These are phyloP conservation scores for Leishmania braziliensis DNA, from an alignment of 208 protist genomes.

Conservation along the genomic window DNA sequence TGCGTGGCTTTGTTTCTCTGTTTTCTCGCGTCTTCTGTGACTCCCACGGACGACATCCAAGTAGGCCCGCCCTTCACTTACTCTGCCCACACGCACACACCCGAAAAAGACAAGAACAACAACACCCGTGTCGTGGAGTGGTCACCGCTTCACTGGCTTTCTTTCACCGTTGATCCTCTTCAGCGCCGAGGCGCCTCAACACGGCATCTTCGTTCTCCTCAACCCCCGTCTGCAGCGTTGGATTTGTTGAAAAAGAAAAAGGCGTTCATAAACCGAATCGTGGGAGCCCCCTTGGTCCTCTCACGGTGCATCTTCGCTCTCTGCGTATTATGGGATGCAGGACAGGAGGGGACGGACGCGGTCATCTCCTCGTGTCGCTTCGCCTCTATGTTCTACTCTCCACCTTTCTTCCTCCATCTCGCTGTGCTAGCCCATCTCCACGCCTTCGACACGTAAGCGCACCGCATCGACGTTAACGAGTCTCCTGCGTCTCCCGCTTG, in stretches of 20 bases:
- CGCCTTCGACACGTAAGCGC: neutral
- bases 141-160: neutral
- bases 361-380: neutral
- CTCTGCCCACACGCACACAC: neutral
- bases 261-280: neutral
- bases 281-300: neutral
- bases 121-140: neutral
- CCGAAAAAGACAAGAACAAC: neutral
- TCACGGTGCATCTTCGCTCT: neutral
- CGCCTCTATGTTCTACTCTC: neutral
- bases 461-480: neutral
- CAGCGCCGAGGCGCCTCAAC: neutral
- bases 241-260: neutral
- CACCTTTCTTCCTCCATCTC: neutral
- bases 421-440: neutral
- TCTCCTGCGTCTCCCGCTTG: neutral
- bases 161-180: neutral
- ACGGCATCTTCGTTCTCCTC: neutral
- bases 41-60: neutral
- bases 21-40: neutral
- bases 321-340: neutral
- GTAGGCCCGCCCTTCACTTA: neutral
- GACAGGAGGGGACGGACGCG: neutral
- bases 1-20: too few species aligned
- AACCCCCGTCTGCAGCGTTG: neutral